Conservation (phyloP, 2,329 filamentous ascomycete genomes). For the Aspergillus puulaauensis region DNA sequence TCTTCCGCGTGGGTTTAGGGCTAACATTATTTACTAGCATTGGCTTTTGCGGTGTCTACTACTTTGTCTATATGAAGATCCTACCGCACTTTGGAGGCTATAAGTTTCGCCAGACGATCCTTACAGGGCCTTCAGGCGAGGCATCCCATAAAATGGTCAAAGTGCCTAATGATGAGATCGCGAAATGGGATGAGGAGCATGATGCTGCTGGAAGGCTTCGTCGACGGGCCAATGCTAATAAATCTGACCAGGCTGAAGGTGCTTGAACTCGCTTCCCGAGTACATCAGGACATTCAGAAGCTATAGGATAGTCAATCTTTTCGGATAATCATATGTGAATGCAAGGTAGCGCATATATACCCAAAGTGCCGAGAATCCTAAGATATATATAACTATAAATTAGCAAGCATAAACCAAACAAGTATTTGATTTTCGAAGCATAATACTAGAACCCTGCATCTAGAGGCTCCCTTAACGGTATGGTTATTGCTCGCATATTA, state of each 20-base stretch:
- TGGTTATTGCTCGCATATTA: too few species aligned
- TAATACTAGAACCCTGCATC: not conserved
- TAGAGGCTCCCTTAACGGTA: too few species aligned
- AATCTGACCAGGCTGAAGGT: not conserved
- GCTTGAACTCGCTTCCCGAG: not conserved
- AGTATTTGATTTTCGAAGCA: too few species aligned
- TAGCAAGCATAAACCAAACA: too few species aligned
- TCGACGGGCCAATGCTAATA: not conserved
- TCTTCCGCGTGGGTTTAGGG: not conserved
- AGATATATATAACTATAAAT: too few species aligned
- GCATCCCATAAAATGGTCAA: slow-evolving; percentile 54
- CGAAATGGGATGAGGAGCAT: slow-evolving; percentile 59
- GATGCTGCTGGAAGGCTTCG: slow-evolving; percentile 46
- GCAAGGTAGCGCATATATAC: too few species aligned
- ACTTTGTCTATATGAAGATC: slow-evolving; percentile 58
- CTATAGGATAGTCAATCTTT: too few species aligned
- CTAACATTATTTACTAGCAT: slow-evolving; percentile 39
- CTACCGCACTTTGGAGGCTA: slow-evolving; percentile 57
- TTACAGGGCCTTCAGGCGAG: slow-evolving; percentile 52
- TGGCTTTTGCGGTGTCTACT: slow-evolving; percentile 56
- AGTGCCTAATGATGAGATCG: slow-evolving; percentile 52
- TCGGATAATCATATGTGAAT: not conserved
- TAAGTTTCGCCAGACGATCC: slow-evolving; percentile 54
- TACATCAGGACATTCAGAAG: not conserved
- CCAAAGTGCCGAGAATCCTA: too few species aligned